Evolutionary conservation across 2,329 filamentous ascomycete species (phyloP).

Genomic region (Rutstroemia sp.): DNA sequence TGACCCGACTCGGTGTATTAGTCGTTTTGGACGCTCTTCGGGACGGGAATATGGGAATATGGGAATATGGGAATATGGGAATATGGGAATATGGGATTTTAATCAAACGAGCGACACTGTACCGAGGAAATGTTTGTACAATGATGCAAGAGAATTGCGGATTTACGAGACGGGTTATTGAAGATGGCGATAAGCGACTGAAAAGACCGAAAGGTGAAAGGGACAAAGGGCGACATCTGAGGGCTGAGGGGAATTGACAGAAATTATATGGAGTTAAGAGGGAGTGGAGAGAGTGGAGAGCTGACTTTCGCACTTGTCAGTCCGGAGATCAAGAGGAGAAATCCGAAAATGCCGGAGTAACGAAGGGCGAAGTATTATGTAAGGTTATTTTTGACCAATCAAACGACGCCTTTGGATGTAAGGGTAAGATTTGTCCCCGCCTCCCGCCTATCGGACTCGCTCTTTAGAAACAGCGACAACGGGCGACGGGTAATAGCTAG

Average conservation of each 20-base stretch:
- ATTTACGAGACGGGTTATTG: slow-evolving; percentile 1
- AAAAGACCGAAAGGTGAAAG: slow-evolving; percentile 2
- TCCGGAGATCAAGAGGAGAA: not conserved
- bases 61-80: too few species aligned
- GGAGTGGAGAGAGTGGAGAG: not conserved
- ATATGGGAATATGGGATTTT: too few species aligned
- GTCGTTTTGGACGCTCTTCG: too few species aligned
- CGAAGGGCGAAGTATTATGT: not conserved
- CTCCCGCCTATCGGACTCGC: too few species aligned
- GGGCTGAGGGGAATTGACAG: not conserved
- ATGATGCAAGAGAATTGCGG: not conserved
- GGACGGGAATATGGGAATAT: too few species aligned
- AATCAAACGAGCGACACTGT: too few species aligned
- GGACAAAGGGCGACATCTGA: not conserved
- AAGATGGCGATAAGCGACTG: not conserved
- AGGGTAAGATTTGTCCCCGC: too few species aligned
- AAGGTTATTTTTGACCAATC: not conserved
- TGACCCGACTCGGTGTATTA: too few species aligned
- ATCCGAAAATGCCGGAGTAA: not conserved
- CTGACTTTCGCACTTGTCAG: not conserved
- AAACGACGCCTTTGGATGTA: too few species aligned
- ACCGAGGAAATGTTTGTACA: too few species aligned
- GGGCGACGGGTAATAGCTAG: too few species aligned
- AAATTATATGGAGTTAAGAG: not conserved
- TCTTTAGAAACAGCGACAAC: too few species aligned